phyloP scores from a whole-genome alignment of 331 rosid genomes.

The Stylosanthes scabra region DNA sequence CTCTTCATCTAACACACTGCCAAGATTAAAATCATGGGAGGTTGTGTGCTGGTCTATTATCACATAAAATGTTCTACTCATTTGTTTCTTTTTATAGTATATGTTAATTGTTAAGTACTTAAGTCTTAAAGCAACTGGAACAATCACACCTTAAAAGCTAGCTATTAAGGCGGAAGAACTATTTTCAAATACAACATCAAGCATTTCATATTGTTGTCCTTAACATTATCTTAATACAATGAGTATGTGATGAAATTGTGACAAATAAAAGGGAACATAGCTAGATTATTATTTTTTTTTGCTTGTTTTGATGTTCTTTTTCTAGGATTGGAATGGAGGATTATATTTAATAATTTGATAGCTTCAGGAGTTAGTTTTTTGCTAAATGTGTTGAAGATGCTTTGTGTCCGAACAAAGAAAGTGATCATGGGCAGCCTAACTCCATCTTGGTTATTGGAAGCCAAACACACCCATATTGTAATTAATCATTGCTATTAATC shows the following conservation, averaged over 20 bases:
- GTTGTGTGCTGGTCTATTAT: constrained; percentile 25
- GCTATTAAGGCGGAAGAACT: too few relatives aligned
- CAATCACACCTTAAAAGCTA: too few relatives aligned
- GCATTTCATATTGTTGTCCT: too few relatives aligned
- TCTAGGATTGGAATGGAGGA: not conserved
- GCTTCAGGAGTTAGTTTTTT: not conserved
- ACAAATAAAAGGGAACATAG: too few relatives aligned
- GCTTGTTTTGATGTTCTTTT: not conserved
- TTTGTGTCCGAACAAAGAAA: constrained; percentile 16
- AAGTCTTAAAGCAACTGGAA: too few relatives aligned
- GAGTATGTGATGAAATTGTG: too few relatives aligned
- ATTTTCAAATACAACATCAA: too few relatives aligned
- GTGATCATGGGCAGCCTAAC: not conserved
- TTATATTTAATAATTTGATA: constrained; percentile 1
- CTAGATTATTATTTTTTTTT: too few relatives aligned
- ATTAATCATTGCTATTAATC: constrained; percentile 20
- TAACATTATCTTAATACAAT: too few relatives aligned
- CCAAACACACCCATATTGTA: constrained; percentile 21
- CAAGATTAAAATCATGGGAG: constrained; percentile 15
- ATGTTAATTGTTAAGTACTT: too few relatives aligned
- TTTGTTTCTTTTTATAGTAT: not conserved
- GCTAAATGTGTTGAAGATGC: constrained; percentile 16
- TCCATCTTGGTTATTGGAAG: not conserved
- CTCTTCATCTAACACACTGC: constrained; percentile 8
- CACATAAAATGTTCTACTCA: not conserved